Base-by-base conservation (phyloP, 768 basidiomycete species). In the Podaxis pistillaris region DNA sequence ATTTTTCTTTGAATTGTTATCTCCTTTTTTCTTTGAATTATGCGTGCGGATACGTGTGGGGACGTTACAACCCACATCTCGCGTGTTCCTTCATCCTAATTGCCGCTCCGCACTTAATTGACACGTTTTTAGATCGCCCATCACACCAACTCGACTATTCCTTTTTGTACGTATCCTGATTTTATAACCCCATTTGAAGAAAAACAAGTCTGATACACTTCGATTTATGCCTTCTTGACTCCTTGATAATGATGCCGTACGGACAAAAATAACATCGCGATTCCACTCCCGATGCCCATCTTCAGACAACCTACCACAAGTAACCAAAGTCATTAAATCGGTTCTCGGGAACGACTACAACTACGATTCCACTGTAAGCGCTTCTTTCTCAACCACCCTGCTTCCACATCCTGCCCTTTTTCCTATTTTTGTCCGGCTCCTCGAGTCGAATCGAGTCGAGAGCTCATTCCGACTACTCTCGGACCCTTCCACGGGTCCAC, bases 71-170 rank as follows among this genome's bases (percentile, higher is more conserved):
- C 44, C 2, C 44, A 15, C 44, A 46, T n/a, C 4, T 46, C 9
- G 17, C 19, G 8, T 17, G 17, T 19, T 46, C 19, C 44, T 17
- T 46, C 44, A n/a, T 8, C 19, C 9, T 8, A 22, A 19, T n/a
- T 22, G 12, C 17, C 26, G 3, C n/a, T 33, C 51, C 15, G 60
- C 66, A 68, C 64, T 57, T 28, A 47, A 36, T 36, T 51, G 15
- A 58, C 52, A 26, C 33, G 5, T 37, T 44, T 3, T 3, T 72
- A 86, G 74, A 78, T 87, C 55, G 81, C 84, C 1, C 86, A 87
- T 68, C 86, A 87, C 68, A 74, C 86, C 46, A 86, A 86, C 74
- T 83, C 83, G n/a, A 76, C 76, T 51, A 82, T 84, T 59, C 85
- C 85, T 13, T 86, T 86, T 64, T 79, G 75, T 77, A 64, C 60